Conservation (phyloP, 176 grass and related monocot genomes). For the Hsuehochloa calcarea region DNA sequence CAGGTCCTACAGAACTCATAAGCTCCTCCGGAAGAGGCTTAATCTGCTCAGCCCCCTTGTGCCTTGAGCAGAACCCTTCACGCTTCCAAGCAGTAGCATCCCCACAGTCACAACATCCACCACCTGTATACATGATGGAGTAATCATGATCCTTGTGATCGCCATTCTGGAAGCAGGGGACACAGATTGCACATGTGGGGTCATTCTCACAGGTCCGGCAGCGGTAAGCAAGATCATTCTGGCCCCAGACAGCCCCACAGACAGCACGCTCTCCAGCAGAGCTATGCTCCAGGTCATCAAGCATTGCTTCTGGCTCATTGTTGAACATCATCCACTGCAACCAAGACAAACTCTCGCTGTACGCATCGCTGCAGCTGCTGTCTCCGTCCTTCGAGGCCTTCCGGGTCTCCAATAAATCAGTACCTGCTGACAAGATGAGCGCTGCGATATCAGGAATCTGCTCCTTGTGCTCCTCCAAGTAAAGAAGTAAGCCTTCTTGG, state of each 20-base stretch:
- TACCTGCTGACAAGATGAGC: constrained; percentile 56
- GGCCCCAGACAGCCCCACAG: constrained; percentile 83
- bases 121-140: constrained; percentile 89
- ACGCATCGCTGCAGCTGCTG: constrained; percentile 19
- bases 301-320: constrained; percentile 45
- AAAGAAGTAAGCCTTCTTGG: constrained; percentile 45
- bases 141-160: constrained; percentile 92
- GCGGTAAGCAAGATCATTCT: constrained; percentile 81
- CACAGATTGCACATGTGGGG: constrained; percentile 85
- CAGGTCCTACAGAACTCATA: constrained; percentile 60
- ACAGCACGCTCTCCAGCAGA: constrained; percentile 63
- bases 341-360: constrained; percentile 59
- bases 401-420: constrained; percentile 21
- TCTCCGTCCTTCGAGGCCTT: constrained; percentile 21
- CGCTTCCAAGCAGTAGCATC: constrained; percentile 93
- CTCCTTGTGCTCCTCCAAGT: constrained; percentile 39
- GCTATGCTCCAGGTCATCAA: constrained; percentile 49
- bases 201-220: constrained; percentile 93
- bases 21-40: constrained; percentile 70
- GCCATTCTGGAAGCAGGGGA: constrained; percentile 92
- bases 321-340: constrained; percentile 90
- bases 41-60: constrained; percentile 89
- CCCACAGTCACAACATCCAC: constrained; percentile 96
- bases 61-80: constrained; percentile 86
- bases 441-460: constrained; percentile 31